A percentile compares a stretch with the other conserved stretches of the same genome.
Evolutionary conservation across 1,284 basidiomycete genomes (phyloP).

Genomic region (Ganoderma leucocontextum): DNA sequence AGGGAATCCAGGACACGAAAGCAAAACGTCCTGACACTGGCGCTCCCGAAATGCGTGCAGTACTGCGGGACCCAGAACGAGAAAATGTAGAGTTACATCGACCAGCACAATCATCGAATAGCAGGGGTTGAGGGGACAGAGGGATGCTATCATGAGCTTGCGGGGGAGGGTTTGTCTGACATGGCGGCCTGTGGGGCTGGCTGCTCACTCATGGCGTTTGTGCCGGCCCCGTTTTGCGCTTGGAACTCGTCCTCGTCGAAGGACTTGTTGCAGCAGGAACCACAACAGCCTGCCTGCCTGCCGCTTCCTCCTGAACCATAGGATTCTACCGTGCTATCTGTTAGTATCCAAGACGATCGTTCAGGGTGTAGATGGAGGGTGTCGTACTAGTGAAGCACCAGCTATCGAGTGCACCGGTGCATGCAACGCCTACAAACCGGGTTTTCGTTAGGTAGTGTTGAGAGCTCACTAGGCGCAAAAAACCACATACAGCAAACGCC

Average conservation of each 20-base stretch:
- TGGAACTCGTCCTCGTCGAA: conserved; percentile 36
- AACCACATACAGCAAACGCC: background rate
- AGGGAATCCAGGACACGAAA: too few relatives aligned
- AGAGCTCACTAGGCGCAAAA: background rate
- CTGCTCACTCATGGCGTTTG: conserved; percentile 12
- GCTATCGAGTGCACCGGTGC: conserved; percentile 20
- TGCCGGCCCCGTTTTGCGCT: conserved; percentile 1
- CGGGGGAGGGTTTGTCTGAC: conserved; percentile 23
- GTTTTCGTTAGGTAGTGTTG: background rate
- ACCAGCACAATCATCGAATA: too few relatives aligned
- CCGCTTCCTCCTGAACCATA: conserved; percentile 15
- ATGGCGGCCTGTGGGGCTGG: conserved; percentile 24
- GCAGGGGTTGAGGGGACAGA: background rate
- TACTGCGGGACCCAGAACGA: background rate
- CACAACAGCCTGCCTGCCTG: conserved; percentile 31
- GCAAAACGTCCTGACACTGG: background rate
- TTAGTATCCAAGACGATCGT: background rate
- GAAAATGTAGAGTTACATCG: background rate
- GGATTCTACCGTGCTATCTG: conserved; percentile 8
- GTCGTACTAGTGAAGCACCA: conserved; percentile 28
- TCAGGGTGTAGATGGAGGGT: background rate
- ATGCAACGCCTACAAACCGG: conserved; percentile 18
- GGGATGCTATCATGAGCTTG: background rate
- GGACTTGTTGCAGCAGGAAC: conserved; percentile 28
- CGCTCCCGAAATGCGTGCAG: background rate